Evolutionary conservation across 108 stramenopile genomes (phyloP).

Genomic region (Conticribra weissflogii): DNA sequence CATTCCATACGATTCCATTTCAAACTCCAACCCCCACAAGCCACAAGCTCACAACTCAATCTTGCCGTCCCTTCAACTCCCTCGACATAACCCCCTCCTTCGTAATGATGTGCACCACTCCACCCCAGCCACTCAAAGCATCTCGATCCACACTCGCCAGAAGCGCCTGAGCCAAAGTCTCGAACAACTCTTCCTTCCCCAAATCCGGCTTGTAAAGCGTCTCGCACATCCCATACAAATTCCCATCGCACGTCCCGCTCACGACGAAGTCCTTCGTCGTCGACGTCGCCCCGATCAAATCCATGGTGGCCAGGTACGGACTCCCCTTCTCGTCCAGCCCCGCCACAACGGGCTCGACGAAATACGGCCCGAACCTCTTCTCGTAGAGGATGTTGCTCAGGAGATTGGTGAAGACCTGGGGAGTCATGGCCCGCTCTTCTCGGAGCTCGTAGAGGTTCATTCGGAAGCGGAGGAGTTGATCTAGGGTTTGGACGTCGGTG

Average conservation of each 20-base stretch:
- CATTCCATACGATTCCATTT: too few species aligned
- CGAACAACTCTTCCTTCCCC: conserved; percentile 96
- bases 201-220: conserved; percentile 93
- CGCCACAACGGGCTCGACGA: conserved; percentile 96
- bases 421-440: conserved; percentile 97
- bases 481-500: conserved; percentile 95
- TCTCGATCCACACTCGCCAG: conserved; percentile 97
- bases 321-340: conserved; percentile 87
- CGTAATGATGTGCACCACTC: conserved; percentile 97
- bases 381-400: conserved; percentile 92
- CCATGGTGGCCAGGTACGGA: conserved; percentile 96
- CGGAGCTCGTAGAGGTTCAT: conserved; percentile 91
- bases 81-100: conserved; percentile 81
- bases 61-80: conserved; percentile 92
- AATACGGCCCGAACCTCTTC: conserved; percentile 98
- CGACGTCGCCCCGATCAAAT: conserved; percentile 95
- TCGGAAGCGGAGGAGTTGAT: conserved; percentile 85
- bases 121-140: conserved; percentile 99
- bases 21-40: too few species aligned
- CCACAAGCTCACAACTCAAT: too few species aligned
- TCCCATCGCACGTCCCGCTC: conserved; percentile 95
- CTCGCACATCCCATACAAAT: conserved; percentile 99
- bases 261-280: conserved; percentile 96
- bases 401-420: conserved; percentile 90
- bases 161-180: conserved; percentile 96